Conservation (phyloP, 306 rosid genomes). For the Cercis canadensis region DNA sequence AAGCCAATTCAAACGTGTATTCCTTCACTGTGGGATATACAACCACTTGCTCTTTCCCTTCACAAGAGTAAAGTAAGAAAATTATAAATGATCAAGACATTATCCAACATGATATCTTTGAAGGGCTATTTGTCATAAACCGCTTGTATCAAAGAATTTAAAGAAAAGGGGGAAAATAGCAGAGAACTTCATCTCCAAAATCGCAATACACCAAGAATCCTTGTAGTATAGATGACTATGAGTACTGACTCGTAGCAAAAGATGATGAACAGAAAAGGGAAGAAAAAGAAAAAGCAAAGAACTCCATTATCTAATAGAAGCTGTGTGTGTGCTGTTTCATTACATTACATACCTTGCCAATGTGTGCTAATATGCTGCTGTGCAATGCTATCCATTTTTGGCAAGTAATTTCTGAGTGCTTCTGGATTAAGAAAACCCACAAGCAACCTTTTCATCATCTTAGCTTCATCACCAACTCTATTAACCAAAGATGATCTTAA, state of each 20-base stretch:
- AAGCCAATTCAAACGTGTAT: slow-evolving; percentile 54
- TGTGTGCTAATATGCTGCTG: slow-evolving; percentile 39
- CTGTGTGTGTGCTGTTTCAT: background rate
- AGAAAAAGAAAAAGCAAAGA: too few relatives aligned
- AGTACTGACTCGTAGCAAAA: too few relatives aligned
- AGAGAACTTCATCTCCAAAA: too few relatives aligned
- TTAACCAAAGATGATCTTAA: slow-evolving; percentile 43
- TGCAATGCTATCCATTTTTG: slow-evolving; percentile 52
- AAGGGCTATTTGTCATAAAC: too few relatives aligned
- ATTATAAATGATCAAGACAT: too few relatives aligned
- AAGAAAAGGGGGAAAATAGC: too few relatives aligned
- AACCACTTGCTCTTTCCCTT: slow-evolving; percentile 45
- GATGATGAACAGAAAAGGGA: too few relatives aligned
- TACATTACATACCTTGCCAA: slow-evolving; percentile 48
- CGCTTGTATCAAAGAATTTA: too few relatives aligned
- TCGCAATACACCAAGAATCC: too few relatives aligned
- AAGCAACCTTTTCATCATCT: slow-evolving; percentile 42
- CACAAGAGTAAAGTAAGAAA: slow-evolving; percentile 1
- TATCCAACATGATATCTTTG: too few relatives aligned
- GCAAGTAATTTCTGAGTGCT: slow-evolving; percentile 47
- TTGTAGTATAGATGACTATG: too few relatives aligned
- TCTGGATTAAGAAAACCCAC: slow-evolving; percentile 51
- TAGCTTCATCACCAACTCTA: slow-evolving; percentile 54
- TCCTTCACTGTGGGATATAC: slow-evolving; percentile 37
- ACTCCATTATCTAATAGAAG: background rate